Conservation (phyloP, 2,329 filamentous ascomycete genomes). For the Aureobasidium leucospermi region DNA sequence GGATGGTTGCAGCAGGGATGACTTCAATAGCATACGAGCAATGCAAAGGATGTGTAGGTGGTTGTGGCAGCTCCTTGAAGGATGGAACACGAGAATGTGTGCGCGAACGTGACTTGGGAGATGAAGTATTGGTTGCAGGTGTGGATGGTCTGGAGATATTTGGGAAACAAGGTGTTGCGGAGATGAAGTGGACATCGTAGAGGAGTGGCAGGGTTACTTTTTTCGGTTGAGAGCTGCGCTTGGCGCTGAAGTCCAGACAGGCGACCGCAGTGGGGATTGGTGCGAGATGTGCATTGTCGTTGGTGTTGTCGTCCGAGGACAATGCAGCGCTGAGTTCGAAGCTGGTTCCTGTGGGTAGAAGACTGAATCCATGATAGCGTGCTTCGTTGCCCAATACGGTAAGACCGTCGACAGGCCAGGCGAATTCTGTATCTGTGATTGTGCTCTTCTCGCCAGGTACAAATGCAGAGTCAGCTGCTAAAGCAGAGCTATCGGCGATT, state of each 20-base stretch:
- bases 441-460: slow-evolving; percentile 23
- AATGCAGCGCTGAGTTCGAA: neutral
- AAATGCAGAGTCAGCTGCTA: slow-evolving; percentile 30
- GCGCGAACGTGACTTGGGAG: neutral
- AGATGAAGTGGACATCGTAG: slow-evolving; percentile 48
- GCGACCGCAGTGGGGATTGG: neutral
- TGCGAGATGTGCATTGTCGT: neutral
- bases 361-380: slow-evolving; percentile 19
- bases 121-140: neutral
- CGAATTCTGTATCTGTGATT: slow-evolving; percentile 25
- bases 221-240: slow-evolving; percentile 15
- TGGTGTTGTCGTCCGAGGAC: neutral
- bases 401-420: slow-evolving; percentile 30
- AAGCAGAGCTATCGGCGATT: slow-evolving; percentile 28
- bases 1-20: slow-evolving; percentile 26
- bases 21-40: slow-evolving; percentile 30
- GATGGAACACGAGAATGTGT: neutral
- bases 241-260: slow-evolving; percentile 14
- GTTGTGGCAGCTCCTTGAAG: slow-evolving; percentile 22
- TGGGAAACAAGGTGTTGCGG: slow-evolving; percentile 43
- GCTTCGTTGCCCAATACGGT: slow-evolving; percentile 23
- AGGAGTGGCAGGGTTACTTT: slow-evolving; percentile 33
- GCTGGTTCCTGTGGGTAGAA: slow-evolving; percentile 14
- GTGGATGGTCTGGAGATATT: slow-evolving; percentile 10
- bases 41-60: slow-evolving; percentile 34